A percentile compares a stretch with the other conserved stretches of the same genome.
Evolutionary conservation across 2,329 filamentous ascomycete genomes (phyloP).

Genomic region (Colletotrichum coccodes): DNA sequence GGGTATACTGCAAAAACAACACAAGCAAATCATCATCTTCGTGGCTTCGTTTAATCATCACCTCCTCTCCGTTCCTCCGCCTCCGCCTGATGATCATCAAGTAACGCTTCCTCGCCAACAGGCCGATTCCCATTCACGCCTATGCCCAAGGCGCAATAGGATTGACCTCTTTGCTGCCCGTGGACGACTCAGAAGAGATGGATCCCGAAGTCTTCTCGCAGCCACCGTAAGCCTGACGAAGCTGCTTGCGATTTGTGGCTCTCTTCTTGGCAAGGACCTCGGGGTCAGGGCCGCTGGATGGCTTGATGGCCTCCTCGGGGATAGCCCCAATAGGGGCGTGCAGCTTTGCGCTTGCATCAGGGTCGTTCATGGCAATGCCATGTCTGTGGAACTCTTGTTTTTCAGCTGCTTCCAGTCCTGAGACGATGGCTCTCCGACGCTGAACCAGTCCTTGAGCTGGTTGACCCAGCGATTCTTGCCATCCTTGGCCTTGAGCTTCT

Average conservation of each 20-base stretch:
- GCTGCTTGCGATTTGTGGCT: slow-evolving; percentile 43
- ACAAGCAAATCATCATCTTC: slow-evolving; percentile 9
- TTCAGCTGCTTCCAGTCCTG: slow-evolving; percentile 60
- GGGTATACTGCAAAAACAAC: slow-evolving; percentile 25
- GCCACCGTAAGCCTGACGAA: slow-evolving; percentile 39
- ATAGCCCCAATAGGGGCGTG: slow-evolving; percentile 57
- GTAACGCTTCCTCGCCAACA: not conserved
- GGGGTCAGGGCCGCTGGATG: slow-evolving; percentile 55
- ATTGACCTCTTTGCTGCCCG: slow-evolving; percentile 43
- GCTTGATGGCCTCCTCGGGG: slow-evolving; percentile 57
- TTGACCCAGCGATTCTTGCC: slow-evolving; percentile 49
- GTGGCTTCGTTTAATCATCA: not conserved
- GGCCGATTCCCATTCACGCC: not conserved
- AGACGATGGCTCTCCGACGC: slow-evolving; percentile 59
- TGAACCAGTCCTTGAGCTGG: slow-evolving; percentile 60
- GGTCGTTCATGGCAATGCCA: slow-evolving; percentile 55
- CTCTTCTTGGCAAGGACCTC: slow-evolving; percentile 54
- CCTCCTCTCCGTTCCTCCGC: not conserved
- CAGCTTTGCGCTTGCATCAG: slow-evolving; percentile 55
- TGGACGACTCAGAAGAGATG: slow-evolving; percentile 48
- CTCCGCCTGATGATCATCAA: not conserved
- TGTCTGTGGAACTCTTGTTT: slow-evolving; percentile 52
- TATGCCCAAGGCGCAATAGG: slow-evolving; percentile 46
- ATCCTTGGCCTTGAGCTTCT: slow-evolving; percentile 42
- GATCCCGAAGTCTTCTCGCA: slow-evolving; percentile 42